Evolutionary conservation across 441 rosid genomes (phyloP).

Genomic region (Erodium texanum): DNA sequence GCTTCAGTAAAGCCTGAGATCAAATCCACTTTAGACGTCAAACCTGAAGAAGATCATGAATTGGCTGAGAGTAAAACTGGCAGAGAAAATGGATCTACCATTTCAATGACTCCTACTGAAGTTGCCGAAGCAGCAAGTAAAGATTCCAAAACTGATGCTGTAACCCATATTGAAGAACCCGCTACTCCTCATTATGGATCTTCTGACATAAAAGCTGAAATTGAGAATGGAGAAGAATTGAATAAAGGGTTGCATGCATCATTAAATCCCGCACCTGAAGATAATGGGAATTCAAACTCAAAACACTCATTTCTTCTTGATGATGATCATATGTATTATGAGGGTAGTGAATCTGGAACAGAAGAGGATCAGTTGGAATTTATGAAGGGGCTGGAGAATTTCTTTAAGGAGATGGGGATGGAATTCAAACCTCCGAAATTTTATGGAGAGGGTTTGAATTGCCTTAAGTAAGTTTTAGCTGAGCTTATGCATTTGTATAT

Average conservation of each 20-base stretch:
- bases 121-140: slow-evolving; percentile 2
- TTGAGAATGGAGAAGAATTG: slow-evolving; percentile 5
- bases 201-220: slow-evolving; percentile 2
- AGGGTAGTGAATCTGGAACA: slow-evolving; percentile 59
- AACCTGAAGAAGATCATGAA: slow-evolving; percentile 2
- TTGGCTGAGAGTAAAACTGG: slow-evolving; percentile 4
- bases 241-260: neutral
- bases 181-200: slow-evolving; percentile 5
- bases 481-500: slow-evolving; percentile 8
- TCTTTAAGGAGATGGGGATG: slow-evolving; percentile 48
- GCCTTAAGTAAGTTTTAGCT: slow-evolving; percentile 48
- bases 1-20: neutral
- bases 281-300: slow-evolving; percentile 6
- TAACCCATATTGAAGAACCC: slow-evolving; percentile 5
- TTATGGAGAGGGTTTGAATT: slow-evolving; percentile 62
- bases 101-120: slow-evolving; percentile 1
- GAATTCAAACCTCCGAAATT: slow-evolving; percentile 73
- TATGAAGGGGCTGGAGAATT: slow-evolving; percentile 48
- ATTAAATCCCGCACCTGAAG: neutral
- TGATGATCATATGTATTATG: slow-evolving; percentile 27
- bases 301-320: slow-evolving; percentile 46
- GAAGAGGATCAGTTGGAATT: slow-evolving; percentile 59
- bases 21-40: neutral
- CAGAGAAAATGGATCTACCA: neutral
- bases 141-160: slow-evolving; percentile 4